Evolutionary conservation across 2,329 filamentous ascomycete genomes (phyloP).

Genomic region (Ascochyta fabae): DNA sequence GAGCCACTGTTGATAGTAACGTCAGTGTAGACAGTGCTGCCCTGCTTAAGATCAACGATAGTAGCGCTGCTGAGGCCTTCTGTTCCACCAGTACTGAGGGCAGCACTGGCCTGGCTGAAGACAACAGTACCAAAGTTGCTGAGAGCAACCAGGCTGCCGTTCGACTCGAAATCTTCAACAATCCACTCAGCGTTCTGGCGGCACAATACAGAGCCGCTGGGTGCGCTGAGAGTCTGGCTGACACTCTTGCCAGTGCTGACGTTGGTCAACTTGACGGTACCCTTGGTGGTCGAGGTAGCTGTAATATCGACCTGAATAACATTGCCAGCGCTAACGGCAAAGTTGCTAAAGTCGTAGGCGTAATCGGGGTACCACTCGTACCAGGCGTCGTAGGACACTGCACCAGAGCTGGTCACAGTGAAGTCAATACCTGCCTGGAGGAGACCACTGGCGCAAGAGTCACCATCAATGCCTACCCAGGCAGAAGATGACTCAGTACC

Average conservation of each 20-base stretch:
- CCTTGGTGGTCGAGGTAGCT: conserved; percentile 51
- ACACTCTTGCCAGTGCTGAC: conserved; percentile 59
- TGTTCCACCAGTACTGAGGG: conserved; percentile 28
- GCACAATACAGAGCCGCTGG: conserved; percentile 17
- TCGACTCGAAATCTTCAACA: conserved; percentile 61
- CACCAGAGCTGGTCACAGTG: conserved; percentile 44
- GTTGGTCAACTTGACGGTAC: conserved; percentile 60
- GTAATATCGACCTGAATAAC: conserved; percentile 51
- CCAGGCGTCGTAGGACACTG: conserved; percentile 61
- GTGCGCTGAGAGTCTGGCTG: conserved; percentile 55
- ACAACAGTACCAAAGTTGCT: conserved; percentile 57
- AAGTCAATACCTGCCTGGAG: conserved; percentile 66
- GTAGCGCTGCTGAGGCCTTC: conserved; percentile 49
- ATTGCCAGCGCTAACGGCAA: conserved; percentile 56
- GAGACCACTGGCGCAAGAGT: conserved; percentile 61
- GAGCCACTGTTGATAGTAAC: conserved; percentile 16
- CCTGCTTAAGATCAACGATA: conserved; percentile 57
- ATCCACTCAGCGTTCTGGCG: conserved; percentile 66
- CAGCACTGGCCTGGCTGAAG: conserved; percentile 53
- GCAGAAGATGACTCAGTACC: conserved; percentile 57
- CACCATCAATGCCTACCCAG: conserved; percentile 69
- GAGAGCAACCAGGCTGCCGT: conserved; percentile 51
- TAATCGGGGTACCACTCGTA: conserved; percentile 68
- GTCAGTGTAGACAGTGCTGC: conserved; percentile 31
- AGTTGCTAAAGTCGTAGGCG: conserved; percentile 59